phyloP scores from a whole-genome alignment of 2,329 filamentous ascomycete species.

The Ophiocordyceps camponoti-floridani region DNA sequence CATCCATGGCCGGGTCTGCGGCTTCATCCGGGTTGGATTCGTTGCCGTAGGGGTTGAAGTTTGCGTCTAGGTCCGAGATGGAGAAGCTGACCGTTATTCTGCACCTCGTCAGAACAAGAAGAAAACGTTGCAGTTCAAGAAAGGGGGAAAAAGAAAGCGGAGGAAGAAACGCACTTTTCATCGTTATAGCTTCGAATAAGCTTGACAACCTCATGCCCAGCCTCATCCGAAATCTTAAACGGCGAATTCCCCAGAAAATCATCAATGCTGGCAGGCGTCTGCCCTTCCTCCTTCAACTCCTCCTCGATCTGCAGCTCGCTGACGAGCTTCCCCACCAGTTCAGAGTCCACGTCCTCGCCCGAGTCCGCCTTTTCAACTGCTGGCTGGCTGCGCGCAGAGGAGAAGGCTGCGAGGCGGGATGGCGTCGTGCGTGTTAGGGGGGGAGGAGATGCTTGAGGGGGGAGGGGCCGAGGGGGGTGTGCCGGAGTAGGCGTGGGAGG shows the following conservation, averaged over 20 bases:
- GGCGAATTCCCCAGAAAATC: constrained; percentile 76
- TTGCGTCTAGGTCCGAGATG: constrained; percentile 19
- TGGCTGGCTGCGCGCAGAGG: too few species aligned
- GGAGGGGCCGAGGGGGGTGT: constrained; percentile 34
- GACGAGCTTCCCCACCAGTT: constrained; percentile 73
- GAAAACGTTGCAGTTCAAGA: not conserved
- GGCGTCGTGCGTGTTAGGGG: constrained; percentile 9
- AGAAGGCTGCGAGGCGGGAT: constrained; percentile 25
- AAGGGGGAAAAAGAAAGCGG: constrained; percentile 1
- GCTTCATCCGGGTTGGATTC: constrained; percentile 1
- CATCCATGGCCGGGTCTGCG: constrained; percentile 9
- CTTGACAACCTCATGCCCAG: constrained; percentile 75
- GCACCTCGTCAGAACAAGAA: constrained; percentile 4
- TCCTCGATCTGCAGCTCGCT: constrained; percentile 72
- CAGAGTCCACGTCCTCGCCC: constrained; percentile 44
- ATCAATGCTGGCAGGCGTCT: constrained; percentile 60
- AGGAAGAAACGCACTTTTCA: constrained; percentile 53
- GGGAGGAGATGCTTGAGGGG: constrained; percentile 20
- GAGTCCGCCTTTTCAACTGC: not conserved
- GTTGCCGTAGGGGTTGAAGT: constrained; percentile 19
- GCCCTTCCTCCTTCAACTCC: constrained; percentile 56
- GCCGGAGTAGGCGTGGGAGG: constrained; percentile 44
- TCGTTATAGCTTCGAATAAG: constrained; percentile 70
- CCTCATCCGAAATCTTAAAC: constrained; percentile 66
- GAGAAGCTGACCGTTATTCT: constrained; percentile 27